Conservation (phyloP, 106 monocot species). For the Posidonia australis region DNA sequence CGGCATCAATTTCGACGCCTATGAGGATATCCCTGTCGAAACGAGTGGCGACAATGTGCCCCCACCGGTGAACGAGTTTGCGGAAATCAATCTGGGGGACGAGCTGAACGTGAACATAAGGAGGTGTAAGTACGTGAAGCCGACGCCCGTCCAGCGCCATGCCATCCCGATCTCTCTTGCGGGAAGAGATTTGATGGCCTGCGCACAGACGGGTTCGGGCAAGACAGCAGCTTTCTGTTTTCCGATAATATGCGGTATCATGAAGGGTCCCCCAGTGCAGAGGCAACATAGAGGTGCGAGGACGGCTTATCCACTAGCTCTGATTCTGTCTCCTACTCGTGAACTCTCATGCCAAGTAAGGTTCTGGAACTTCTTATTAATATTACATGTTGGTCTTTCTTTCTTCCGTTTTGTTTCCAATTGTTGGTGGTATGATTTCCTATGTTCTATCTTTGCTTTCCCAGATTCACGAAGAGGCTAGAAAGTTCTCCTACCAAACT, state of each 20-base stretch:
- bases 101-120: constrained; percentile 77
- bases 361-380: neutral
- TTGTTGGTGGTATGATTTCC: neutral
- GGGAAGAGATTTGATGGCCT: constrained; percentile 92
- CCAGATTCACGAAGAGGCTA: constrained; percentile 74
- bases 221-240: constrained; percentile 99
- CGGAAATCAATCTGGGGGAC: constrained; percentile 79
- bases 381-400: neutral
- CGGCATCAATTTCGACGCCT: constrained; percentile 84
- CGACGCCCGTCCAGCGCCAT: constrained; percentile 89
- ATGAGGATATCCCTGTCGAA: constrained; percentile 94
- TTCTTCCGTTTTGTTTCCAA: neutral
- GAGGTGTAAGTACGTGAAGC: constrained; percentile 86
- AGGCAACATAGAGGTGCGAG: constrained; percentile 28
- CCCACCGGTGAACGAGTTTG: constrained; percentile 67
- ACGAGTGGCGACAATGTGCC: constrained; percentile 78
- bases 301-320: constrained; percentile 59
- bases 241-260: constrained; percentile 83
- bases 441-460: neutral
- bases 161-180: constrained; percentile 79
- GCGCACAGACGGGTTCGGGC: constrained; percentile 96
- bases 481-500: constrained; percentile 69
- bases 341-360: constrained; percentile 80
- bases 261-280: constrained; percentile 36
- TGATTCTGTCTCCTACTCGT: constrained; percentile 78